Base-by-base conservation (phyloP, 225 moss, liverwort and hornwort genomes). In the Thuidium tamariscinum region DNA sequence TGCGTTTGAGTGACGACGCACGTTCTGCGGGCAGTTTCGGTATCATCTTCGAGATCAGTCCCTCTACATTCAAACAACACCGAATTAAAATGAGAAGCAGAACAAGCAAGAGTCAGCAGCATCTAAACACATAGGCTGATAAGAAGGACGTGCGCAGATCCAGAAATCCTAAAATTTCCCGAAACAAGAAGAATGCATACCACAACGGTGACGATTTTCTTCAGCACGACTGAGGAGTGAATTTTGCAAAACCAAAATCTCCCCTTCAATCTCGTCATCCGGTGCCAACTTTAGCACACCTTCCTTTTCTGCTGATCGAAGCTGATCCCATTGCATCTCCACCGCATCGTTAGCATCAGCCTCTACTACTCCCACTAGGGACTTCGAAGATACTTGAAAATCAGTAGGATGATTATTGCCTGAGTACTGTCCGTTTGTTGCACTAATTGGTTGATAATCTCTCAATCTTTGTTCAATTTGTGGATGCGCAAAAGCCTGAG, bases 251-350 rank as follows among this genome's bases (percentile, higher is more conserved):
- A 94, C 87, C 82, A 94, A 84, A 66, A 94, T 87, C 88, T 94
- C 94, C 41, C 92, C 92, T 88, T 93, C 93, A 72, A 93, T 93
- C 82, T 94, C 94, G 77, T 94, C 94, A 80, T 92, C 92, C 36
- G 94, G 93, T 64, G 93, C 94, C 84, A 93, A 84, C 66, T 88
- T 89, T 21, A 93, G 85, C 44, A 94, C 83, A 86, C 93, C 94
- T 86, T 85, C 88, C 79, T 80, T 88, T 61, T 89, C 91, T 55
- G 92, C 93, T 88, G 85, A 84, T 85, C 85, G 85, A 83, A 94
- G 88, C 84, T 93, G 94, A 82, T 93, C 89, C 93, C 94, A 93
- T 84, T 94, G 93, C 85, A 89, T 87, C 88, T 94, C 89, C 79
- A 88, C 80, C 46, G 88, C 84, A 41, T 85, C 89, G 67, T 49